These are phyloP conservation scores for Cardiosporidium cionae DNA, from an alignment of 169 alveolate species.

Conservation along the genomic window DNA sequence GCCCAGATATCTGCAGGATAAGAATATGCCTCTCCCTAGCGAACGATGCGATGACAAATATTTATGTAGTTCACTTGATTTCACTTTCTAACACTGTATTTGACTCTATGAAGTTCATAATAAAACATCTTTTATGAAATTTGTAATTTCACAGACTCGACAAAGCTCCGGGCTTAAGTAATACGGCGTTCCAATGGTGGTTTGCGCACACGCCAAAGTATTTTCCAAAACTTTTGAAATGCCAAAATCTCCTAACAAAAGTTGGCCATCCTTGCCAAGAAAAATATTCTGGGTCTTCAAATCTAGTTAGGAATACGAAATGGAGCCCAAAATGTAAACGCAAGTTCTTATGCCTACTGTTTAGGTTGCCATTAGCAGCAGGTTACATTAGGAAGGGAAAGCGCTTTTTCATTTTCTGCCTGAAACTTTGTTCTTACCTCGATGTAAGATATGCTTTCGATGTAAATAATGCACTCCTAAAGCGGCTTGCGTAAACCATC, in stretches of 20 bases:
- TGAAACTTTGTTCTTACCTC: constrained; percentile 52
- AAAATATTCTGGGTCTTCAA: constrained; percentile 83
- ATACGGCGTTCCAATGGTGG: constrained; percentile 98
- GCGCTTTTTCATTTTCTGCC: too few relatives aligned
- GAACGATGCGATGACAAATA: background rate
- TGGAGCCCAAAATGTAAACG: too few relatives aligned
- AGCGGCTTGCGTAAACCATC: constrained; percentile 73
- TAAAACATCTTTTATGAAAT: background rate
- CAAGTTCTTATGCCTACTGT: too few relatives aligned
- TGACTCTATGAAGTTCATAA: too few relatives aligned
- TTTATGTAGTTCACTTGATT: background rate
- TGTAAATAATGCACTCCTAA: constrained; percentile 70
- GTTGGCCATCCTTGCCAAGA: constrained; percentile 66
- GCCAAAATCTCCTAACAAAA: constrained; percentile 86
- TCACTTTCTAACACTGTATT: too few relatives aligned
- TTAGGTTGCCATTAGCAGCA: too few relatives aligned
- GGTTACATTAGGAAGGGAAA: too few relatives aligned
- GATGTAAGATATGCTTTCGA: constrained; percentile 68
- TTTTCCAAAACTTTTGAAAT: constrained; percentile 81
- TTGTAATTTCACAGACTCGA: background rate
- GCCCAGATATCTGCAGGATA: constrained; percentile 99
- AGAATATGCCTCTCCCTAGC: constrained; percentile 77
- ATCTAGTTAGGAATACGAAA: too few relatives aligned
- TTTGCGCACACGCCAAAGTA: constrained; percentile 84
- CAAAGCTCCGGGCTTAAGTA: constrained; percentile 97